Conservation (phyloP, 108 stramenopile genomes). For the Pseudonitzschia multistriata region DNA sequence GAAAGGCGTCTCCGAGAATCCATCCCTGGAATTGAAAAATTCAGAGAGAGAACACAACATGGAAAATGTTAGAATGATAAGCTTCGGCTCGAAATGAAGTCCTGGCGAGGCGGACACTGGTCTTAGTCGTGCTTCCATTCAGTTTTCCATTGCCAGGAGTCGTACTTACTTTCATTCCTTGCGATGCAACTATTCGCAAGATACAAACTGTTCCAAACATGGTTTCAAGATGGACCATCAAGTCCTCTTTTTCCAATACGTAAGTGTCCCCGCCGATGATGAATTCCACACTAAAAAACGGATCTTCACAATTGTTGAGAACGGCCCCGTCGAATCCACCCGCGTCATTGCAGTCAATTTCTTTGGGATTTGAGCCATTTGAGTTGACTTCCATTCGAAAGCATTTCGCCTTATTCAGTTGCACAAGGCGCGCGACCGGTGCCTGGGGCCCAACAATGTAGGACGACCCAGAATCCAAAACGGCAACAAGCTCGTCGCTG, state of each 20-base stretch:
- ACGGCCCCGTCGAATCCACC: slow-evolving; percentile 43
- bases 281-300: slow-evolving; percentile 48
- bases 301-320: slow-evolving; percentile 38
- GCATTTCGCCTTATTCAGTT: slow-evolving; percentile 46
- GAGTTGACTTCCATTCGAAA: slow-evolving; percentile 23
- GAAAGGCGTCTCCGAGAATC: slow-evolving; percentile 97
- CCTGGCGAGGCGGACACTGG: neutral
- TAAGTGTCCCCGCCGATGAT: slow-evolving; percentile 37
- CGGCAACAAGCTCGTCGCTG: slow-evolving; percentile 53
- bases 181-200: slow-evolving; percentile 32
- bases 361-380: slow-evolving; percentile 12
- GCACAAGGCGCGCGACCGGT: slow-evolving; percentile 65
- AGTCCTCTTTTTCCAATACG: slow-evolving; percentile 45
- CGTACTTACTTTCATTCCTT: slow-evolving; percentile 36
- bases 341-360: slow-evolving; percentile 31
- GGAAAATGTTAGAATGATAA: neutral
- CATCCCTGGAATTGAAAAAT: slow-evolving; percentile 58
- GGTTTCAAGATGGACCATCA: slow-evolving; percentile 32
- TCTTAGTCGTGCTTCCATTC: neutral
- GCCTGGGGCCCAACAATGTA: slow-evolving; percentile 84
- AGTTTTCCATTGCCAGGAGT: neutral
- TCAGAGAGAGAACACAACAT: neutral
- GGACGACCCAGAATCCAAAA: slow-evolving; percentile 92
- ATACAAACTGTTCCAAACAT: slow-evolving; percentile 29
- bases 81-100: neutral